Conservation (phyloP, 78 protist genomes). For the Planoprotostelium fungivorum region DNA sequence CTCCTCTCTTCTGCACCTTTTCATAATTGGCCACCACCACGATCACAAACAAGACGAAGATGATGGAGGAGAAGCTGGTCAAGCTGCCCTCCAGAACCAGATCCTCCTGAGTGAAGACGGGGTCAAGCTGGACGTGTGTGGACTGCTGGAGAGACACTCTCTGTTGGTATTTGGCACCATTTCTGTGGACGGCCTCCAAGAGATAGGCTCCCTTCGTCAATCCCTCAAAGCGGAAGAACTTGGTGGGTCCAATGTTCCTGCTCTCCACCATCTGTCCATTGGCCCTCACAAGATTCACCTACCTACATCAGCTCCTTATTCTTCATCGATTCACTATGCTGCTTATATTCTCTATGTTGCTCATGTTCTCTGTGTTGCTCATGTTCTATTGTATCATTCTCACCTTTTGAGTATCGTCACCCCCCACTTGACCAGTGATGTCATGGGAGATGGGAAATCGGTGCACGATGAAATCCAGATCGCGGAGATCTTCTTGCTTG, state of each 20-base stretch:
- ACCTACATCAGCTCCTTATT: no score
- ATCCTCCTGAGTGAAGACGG: not conserved
- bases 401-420: no score
- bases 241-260: not conserved
- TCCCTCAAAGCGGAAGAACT: not conserved
- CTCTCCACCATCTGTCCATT: no score
- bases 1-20: no score
- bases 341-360: no score
- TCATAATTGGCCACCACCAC: not conserved
- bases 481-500: not conserved
- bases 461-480: not conserved
- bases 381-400: no score
- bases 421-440: not conserved
- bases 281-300: no score
- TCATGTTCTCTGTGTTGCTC: no score
- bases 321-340: no score
- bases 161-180: not conserved
- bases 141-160: not conserved
- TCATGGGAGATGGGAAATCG: not conserved
- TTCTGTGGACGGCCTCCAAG: not conserved
- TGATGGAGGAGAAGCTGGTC: not conserved
- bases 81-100: not conserved
- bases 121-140: not conserved
- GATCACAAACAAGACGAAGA: not conserved
- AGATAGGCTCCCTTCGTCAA: not conserved